Evolutionary conservation across 345 rosid species (phyloP), one percentile per base, ranked within the genome.

Genomic region (Excoecaria agallocha): DNA sequence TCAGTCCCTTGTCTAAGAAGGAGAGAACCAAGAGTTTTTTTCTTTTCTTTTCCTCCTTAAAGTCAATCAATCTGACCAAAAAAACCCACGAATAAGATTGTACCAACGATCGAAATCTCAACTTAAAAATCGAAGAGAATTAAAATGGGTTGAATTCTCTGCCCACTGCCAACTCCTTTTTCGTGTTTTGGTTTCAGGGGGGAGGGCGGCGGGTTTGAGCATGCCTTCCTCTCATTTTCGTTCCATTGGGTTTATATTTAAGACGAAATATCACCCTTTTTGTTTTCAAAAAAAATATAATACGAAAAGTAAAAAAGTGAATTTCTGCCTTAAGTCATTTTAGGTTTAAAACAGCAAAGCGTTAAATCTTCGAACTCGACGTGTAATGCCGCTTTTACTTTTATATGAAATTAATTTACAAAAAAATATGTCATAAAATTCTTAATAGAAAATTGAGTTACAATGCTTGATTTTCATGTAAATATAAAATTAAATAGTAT

Each of bases 141-240:
- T 30, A 30, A 30, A 62, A 9, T 24, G 17, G 5, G 20, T 0
- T 9, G 10, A 43, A 43, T 64, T 4, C n/a, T 2, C 35, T 35
- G 24, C 63, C 63, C 63, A 12, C 37, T 9, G 4, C 4, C n/a
- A n/a, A 56, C 9, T 58, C 15, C 38, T 58, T 25, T 25, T 57
- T 58, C 6, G 65, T 37, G 67, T 63, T 22, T 8, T 66, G 4
- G 69, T 66, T 66, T 45, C 69, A 66, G 30, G 69, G 68, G 69
- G 35, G 49, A n/a, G 25, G 69, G 69, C 69, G 69, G 69, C 69
- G 69, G 69, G 69, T 66, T 73, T 73, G 30, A 62, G 61, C n/a
- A 13, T 62, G 41, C 6, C 41, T 52, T 25, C 46, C 25, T 54
- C 10, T 10, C 24, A 22, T 38, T 17, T 22, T 38, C 43, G 1